Evolutionary conservation across 140 eudicot species (phyloP).

Genomic region (Ambrosia hybrid): DNA sequence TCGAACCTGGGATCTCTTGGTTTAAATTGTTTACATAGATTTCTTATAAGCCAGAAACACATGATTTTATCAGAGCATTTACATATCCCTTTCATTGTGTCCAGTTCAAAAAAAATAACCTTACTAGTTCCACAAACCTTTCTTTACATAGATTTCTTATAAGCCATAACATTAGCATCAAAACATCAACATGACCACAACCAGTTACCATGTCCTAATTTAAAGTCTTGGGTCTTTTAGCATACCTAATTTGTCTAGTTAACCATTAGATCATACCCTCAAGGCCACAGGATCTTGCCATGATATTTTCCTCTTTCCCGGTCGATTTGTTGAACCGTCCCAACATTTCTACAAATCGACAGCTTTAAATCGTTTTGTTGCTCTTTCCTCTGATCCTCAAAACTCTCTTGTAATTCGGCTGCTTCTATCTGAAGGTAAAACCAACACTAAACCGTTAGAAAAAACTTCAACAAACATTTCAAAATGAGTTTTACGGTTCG

Average conservation of each 20-base stretch:
- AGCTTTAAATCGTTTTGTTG: constrained; percentile 60
- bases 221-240: constrained; percentile 19
- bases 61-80: no score
- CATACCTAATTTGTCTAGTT: constrained; percentile 25
- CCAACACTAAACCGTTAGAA: constrained; percentile 5
- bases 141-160: constrained; percentile 34
- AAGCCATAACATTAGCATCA: constrained; percentile 31
- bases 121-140: constrained; percentile 22
- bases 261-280: constrained; percentile 53
- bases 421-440: constrained; percentile 48
- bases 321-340: constrained; percentile 63
- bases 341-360: constrained; percentile 65
- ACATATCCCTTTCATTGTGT: no score
- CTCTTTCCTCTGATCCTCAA: constrained; percentile 37
- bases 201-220: constrained; percentile 22
- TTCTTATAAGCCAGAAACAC: no score
- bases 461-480: background rate
- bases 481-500: background rate
- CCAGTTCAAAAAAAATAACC: no score
- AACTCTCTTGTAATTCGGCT: constrained; percentile 50
- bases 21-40: no score
- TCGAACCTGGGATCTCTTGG: no score
- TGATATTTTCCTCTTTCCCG: constrained; percentile 75
- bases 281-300: constrained; percentile 95
- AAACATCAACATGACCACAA: constrained; percentile 32